Evolutionary conservation across 2,329 filamentous ascomycete species (phyloP).

Genomic region (Dryadomyces quercus-mongolicae): DNA sequence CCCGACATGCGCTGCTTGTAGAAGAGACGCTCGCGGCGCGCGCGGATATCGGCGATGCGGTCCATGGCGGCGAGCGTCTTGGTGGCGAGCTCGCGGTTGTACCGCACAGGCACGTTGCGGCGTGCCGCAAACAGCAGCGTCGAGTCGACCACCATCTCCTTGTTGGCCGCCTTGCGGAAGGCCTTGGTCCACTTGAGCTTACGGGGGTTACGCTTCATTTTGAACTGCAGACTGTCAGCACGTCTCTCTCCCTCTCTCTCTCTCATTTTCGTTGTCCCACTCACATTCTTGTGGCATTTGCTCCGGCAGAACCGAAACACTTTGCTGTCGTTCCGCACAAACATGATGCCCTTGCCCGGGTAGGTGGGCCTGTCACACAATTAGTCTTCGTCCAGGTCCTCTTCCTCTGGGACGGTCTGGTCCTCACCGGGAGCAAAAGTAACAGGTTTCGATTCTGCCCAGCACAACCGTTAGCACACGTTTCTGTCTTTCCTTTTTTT

Average conservation of each 20-base stretch:
- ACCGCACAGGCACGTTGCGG: constrained; percentile 88
- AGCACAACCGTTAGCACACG: background rate
- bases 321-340: constrained; percentile 37
- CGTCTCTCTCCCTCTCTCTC: background rate
- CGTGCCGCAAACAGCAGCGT: constrained; percentile 86
- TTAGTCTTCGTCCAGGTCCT: constrained; percentile 19
- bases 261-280: constrained; percentile 8
- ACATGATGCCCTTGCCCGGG: constrained; percentile 44
- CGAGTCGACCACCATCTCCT: constrained; percentile 83
- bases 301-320: constrained; percentile 47
- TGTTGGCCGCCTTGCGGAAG: constrained; percentile 74
- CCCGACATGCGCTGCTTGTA: constrained; percentile 90
- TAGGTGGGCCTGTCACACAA: constrained; percentile 28
- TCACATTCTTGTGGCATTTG: constrained; percentile 49
- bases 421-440: constrained; percentile 52
- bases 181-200: constrained; percentile 97
- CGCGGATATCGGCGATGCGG: constrained; percentile 74
- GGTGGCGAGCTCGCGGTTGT: constrained; percentile 82
- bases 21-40: constrained; percentile 76
- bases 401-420: background rate
- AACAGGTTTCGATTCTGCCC: constrained; percentile 50
- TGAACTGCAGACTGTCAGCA: constrained; percentile 44
- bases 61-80: constrained; percentile 89
- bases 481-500: background rate
- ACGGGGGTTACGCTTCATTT: constrained; percentile 96